Evolutionary conservation across 768 basidiomycete genomes (phyloP).

Genomic region (Termitomyces bulborhizus): DNA sequence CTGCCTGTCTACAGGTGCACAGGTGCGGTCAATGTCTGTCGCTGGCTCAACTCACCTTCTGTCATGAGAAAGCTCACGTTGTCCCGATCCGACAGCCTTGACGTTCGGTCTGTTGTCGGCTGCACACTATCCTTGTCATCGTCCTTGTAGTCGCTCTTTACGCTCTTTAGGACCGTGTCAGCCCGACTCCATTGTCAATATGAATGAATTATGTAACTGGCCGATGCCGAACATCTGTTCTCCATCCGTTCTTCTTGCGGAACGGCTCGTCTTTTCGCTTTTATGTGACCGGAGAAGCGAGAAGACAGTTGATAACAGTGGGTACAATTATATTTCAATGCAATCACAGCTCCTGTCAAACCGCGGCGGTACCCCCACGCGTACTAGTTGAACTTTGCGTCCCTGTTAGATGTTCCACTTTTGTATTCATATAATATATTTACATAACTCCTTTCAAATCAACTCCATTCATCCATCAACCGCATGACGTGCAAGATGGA

Average conservation of each 20-base stretch:
- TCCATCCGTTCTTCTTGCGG: background rate
- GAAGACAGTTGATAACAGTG: background rate
- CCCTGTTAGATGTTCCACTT: background rate
- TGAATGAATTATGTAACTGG: background rate
- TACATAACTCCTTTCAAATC: background rate
- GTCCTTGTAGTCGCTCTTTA: too few relatives aligned
- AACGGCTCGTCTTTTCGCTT: background rate
- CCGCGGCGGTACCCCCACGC: too few relatives aligned
- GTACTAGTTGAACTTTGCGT: too few relatives aligned
- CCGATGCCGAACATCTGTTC: conserved; percentile 1
- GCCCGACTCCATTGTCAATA: background rate
- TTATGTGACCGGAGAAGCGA: background rate
- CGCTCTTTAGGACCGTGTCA: background rate
- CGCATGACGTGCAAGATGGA: conserved; percentile 1
- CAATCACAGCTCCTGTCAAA: too few relatives aligned
- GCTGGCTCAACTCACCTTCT: background rate
- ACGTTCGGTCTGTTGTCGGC: background rate
- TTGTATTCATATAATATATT: too few relatives aligned
- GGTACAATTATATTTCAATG: background rate
- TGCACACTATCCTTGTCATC: too few relatives aligned
- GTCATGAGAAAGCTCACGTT: background rate
- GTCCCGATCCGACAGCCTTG: background rate
- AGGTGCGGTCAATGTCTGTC: background rate
- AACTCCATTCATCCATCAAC: background rate
- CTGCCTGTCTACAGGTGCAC: background rate